Conservation (phyloP, 2,329 filamentous ascomycete genomes). For the Botryotinia globosa region DNA sequence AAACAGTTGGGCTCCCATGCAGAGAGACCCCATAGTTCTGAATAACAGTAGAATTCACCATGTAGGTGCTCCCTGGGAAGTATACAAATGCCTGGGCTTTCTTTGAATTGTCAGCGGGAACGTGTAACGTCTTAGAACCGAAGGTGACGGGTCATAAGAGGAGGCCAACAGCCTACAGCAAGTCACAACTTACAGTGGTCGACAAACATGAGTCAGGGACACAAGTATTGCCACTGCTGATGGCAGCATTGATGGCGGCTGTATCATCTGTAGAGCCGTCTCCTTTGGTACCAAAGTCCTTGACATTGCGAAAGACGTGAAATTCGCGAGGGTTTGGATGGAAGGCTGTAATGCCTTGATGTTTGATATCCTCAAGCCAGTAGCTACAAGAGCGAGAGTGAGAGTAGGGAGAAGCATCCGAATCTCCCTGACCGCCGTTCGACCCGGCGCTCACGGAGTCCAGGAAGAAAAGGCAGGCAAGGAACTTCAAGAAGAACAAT, state of each 20-base stretch:
- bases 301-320: slow-evolving; percentile 25
- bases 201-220: slow-evolving; percentile 37
- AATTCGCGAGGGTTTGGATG: neutral
- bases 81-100: slow-evolving; percentile 36
- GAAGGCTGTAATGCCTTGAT: slow-evolving; percentile 27
- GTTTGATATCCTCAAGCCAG: slow-evolving; percentile 28
- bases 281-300: slow-evolving; percentile 24
- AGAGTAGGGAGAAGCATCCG: neutral
- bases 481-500: neutral
- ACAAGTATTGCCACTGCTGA: slow-evolving; percentile 23
- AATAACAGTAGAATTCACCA: slow-evolving; percentile 2
- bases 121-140: slow-evolving; percentile 31
- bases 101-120: neutral
- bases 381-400: slow-evolving; percentile 14
- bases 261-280: slow-evolving; percentile 27
- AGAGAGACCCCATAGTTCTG: neutral
- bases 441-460: neutral
- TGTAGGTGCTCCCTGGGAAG: slow-evolving; percentile 26
- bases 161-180: neutral
- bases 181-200: slow-evolving; percentile 39
- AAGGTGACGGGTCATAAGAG: neutral
- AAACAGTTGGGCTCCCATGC: neutral
- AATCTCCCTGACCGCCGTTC: neutral
- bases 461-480: neutral
- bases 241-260: slow-evolving; percentile 65